Evolutionary conservation across 2,329 filamentous ascomycete genomes (phyloP), one percentile per base, ranked within the genome.

Genomic region (Apiospora marii): DNA sequence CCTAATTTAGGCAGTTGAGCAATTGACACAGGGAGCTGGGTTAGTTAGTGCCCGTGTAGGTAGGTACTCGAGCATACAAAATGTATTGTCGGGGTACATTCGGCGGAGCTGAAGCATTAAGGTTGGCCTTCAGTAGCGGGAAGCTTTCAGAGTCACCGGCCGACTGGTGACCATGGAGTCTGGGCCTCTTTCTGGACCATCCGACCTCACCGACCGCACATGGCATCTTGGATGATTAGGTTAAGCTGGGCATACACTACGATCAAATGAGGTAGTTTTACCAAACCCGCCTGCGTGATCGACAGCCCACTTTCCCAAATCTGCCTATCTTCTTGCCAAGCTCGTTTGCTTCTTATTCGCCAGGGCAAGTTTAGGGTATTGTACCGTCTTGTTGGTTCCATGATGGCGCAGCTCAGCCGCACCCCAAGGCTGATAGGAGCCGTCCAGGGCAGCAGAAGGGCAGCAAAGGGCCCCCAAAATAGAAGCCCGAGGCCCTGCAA

Each of bases 321-420:
- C 53, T 53, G 24, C 51, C 13, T 34, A 58, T 53, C 51, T 30
- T 3, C 3, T 6, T 58, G 30, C 44, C 44, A 48, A 48, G 44
- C 16, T 16, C 16, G 16, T 22, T 48, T 48, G 44, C 19, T 16
- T 48, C 44, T 22, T 22, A 48, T 48, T 48, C 7, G 46, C 7
- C n/a, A 49, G 46, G 19, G 13, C 12, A 14, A 44, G 43, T 4
- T 44, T 16, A 5, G 43, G 43, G 43, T 16, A 14, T 16, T 22
- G 46, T 22, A 41, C 30, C 30, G 8, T 64, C 58, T 22, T 34
- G 58, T 41, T 64, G 30, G 34, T 41, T 41, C 30, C 4, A 61
- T 37, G 30, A 12, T 64, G 58, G 58, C 58, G 34, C 58, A 64
- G 58, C 58, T 64, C 58, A 64, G 58, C 58, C 58, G 58, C 30